Conservation (phyloP, 768 basidiomycete species). For the Suillus placidus region DNA sequence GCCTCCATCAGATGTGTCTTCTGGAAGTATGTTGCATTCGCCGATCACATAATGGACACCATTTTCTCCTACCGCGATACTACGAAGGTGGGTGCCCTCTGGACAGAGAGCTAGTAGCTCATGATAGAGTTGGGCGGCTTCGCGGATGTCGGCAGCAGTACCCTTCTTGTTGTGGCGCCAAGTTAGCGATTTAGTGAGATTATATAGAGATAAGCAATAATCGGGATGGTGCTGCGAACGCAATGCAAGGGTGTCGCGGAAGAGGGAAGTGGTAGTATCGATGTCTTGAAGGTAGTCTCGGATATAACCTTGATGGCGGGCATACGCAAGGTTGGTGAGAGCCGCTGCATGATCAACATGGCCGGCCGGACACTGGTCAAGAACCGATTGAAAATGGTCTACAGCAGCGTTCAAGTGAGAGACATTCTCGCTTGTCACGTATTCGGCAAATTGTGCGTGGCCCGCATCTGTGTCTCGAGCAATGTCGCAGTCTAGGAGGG, state of each 20-base stretch:
- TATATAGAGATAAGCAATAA: slow-evolving; percentile 9
- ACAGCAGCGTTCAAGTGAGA: too few relatives aligned
- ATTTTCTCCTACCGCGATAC: too few relatives aligned
- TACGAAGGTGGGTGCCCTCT: too few relatives aligned
- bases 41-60: too few relatives aligned
- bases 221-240: slow-evolving; percentile 11
- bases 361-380: not conserved
- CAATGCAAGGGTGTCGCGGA: slow-evolving; percentile 9
- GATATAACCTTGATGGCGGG: not conserved
- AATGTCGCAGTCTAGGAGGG: too few relatives aligned
- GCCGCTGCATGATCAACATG: slow-evolving; percentile 1
- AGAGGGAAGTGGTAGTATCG: too few relatives aligned
- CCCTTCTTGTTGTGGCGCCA: slow-evolving; percentile 14
- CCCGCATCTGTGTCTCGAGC: too few relatives aligned
- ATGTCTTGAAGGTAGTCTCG: too few relatives aligned
- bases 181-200: slow-evolving; percentile 17
- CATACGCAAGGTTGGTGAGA: not conserved
- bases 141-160: slow-evolving; percentile 18
- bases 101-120: too few relatives aligned
- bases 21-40: not conserved
- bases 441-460: too few relatives aligned
- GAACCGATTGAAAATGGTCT: too few relatives aligned
- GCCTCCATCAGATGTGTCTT: not conserved
- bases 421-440: too few relatives aligned
- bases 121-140: slow-evolving; percentile 1